Conservation (phyloP, 2,329 filamentous ascomycete genomes). For the Exophiala spinifera region DNA sequence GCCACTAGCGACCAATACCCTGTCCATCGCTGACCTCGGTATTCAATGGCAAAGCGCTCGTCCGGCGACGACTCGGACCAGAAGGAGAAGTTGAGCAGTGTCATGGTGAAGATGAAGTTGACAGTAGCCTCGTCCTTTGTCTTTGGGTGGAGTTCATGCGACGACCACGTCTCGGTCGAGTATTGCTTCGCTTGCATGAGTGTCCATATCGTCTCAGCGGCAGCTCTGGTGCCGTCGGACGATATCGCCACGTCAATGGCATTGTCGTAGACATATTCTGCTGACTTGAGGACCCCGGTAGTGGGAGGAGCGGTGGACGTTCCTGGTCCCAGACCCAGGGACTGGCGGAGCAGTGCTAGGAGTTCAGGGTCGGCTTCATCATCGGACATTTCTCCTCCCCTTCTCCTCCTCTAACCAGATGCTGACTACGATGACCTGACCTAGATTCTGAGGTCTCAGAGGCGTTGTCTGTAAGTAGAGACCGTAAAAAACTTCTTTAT, state of each 20-base stretch:
- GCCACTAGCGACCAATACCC: conserved; percentile 96
- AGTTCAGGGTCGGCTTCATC: conserved; percentile 88
- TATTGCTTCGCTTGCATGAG: conserved; percentile 83
- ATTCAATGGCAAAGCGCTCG: conserved; percentile 78
- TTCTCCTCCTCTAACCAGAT: not conserved
- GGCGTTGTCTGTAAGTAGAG: too few relatives aligned
- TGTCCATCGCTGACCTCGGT: conserved; percentile 77
- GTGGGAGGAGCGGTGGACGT: conserved; percentile 60
- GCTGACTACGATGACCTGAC: too few relatives aligned
- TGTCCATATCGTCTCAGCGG: conserved; percentile 72
- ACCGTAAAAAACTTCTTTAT: too few relatives aligned
- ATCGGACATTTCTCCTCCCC: conserved; percentile 68
- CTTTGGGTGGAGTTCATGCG: conserved; percentile 79
- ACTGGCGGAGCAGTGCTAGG: conserved; percentile 77
- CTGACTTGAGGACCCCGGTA: conserved; percentile 76
- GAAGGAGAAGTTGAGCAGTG: conserved; percentile 93
- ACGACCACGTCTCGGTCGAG: conserved; percentile 79
- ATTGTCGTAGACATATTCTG: conserved; percentile 86
- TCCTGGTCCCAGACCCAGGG: conserved; percentile 62
- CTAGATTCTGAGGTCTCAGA: too few relatives aligned
- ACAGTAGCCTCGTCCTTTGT: conserved; percentile 74
- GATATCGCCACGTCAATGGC: conserved; percentile 88
- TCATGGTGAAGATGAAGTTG: conserved; percentile 96
- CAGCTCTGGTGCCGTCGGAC: conserved; percentile 75
- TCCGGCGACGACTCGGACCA: conserved; percentile 73